Evolutionary conservation across 2,329 filamentous ascomycete genomes (phyloP).

Genomic region (Ascocoryne sarcoides): DNA sequence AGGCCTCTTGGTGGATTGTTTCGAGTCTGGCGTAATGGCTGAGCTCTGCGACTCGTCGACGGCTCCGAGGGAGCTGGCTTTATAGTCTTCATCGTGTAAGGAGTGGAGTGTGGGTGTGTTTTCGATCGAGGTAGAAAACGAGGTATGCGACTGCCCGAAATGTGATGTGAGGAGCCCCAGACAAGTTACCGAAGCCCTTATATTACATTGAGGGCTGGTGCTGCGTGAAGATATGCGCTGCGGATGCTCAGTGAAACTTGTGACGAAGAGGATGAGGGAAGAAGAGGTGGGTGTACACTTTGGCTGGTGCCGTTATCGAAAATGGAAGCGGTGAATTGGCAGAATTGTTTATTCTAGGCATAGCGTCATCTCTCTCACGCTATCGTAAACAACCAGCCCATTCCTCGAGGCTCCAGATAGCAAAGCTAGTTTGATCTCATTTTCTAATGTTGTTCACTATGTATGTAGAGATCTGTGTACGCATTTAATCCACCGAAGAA

Average conservation of each 20-base stretch:
- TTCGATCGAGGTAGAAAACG: constrained; percentile 12
- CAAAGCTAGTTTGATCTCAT: no score
- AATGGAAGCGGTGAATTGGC: no score
- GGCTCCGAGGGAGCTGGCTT: constrained; percentile 23
- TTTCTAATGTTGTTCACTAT: no score
- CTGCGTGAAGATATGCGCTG: not conserved
- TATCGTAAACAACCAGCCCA: no score
- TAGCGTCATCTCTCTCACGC: no score
- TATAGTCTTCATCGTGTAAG: constrained; percentile 27
- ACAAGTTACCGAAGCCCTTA: constrained; percentile 7
- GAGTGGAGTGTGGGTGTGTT: constrained; percentile 15
- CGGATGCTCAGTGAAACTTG: not conserved
- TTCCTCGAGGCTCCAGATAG: no score
- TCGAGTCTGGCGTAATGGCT: constrained; percentile 56
- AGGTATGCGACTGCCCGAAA: constrained; percentile 16
- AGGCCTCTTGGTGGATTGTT: constrained; percentile 53
- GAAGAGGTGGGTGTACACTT: constrained; percentile 3
- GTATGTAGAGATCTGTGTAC: no score
- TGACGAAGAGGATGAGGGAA: no score
- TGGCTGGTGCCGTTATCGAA: no score
- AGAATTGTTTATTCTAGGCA: no score
- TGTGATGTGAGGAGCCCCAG: not conserved
- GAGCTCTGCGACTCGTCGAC: constrained; percentile 46
- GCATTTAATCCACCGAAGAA: no score
- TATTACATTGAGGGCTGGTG: constrained; percentile 15